Conservation (phyloP, 2,329 filamentous ascomycete genomes). For the Beauveria sp. region DNA sequence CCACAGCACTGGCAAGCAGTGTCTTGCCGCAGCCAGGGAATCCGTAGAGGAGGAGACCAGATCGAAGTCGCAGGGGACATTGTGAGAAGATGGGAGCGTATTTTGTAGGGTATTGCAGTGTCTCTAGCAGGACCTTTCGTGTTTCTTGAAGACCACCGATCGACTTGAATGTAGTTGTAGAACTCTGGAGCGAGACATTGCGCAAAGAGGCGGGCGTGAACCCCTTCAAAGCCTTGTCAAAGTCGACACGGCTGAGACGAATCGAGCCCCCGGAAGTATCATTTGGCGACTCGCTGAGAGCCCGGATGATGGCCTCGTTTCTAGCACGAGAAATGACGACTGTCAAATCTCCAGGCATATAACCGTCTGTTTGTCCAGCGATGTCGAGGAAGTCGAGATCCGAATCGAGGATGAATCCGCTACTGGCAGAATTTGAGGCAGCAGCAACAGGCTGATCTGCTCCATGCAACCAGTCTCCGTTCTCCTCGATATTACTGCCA, state of each 20-base stretch:
- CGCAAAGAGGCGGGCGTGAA: conserved; percentile 93
- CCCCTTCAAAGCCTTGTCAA: conserved; percentile 75
- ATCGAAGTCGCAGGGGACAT: conserved; percentile 88
- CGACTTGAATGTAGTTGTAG: conserved; percentile 82
- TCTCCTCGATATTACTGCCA: conserved; percentile 46
- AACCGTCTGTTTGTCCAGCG: conserved; percentile 89
- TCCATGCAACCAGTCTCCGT: conserved; percentile 69
- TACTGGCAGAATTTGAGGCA: conserved; percentile 27
- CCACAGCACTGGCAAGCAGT: conserved; percentile 89
- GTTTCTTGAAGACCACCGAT: conserved; percentile 87
- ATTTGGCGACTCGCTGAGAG: conserved; percentile 50
- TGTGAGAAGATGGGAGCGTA: conserved; percentile 97
- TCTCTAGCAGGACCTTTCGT: conserved; percentile 86
- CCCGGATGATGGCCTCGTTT: conserved; percentile 86
- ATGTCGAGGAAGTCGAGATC: conserved; percentile 87
- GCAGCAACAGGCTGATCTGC: conserved; percentile 48
- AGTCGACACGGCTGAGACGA: conserved; percentile 65
- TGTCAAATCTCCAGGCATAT: conserved; percentile 91
- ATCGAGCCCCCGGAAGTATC: conserved; percentile 43
- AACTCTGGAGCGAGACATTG: conserved; percentile 89
- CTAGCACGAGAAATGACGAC: conserved; percentile 80
- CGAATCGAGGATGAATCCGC: conserved; percentile 65
- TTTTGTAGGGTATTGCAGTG: conserved; percentile 91
- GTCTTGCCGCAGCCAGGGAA: conserved; percentile 97
- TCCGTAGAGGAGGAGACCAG: conserved; percentile 86